phyloP scores from a whole-genome alignment of 1,284 basidiomycete genomes.

The Anthracocystis setariae region DNA sequence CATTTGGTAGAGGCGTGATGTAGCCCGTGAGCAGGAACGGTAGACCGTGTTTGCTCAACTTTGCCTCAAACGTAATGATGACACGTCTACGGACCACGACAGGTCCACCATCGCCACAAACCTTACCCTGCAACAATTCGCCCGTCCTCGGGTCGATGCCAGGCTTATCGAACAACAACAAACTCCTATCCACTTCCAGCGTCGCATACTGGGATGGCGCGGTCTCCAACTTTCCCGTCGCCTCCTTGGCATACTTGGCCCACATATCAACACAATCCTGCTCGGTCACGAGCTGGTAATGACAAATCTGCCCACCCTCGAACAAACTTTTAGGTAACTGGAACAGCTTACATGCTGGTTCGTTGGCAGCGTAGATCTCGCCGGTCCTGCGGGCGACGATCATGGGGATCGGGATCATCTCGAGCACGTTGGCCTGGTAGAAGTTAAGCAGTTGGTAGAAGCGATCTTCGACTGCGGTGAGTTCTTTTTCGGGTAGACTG shows the following conservation, averaged over 20 bases:
- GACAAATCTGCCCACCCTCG: slow-evolving; percentile 42
- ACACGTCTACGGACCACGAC: slow-evolving; percentile 12
- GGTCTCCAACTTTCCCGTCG: slow-evolving; percentile 6
- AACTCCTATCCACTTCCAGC: slow-evolving; percentile 35
- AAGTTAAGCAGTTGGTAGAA: slow-evolving; percentile 33
- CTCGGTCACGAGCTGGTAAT: slow-evolving; percentile 42
- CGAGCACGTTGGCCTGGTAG: slow-evolving; percentile 45
- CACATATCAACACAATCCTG: slow-evolving; percentile 37
- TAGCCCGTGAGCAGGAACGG: slow-evolving; percentile 31
- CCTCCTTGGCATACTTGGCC: slow-evolving; percentile 30
- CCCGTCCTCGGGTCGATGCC: slow-evolving; percentile 38
- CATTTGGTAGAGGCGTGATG: slow-evolving; percentile 24
- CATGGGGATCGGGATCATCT: slow-evolving; percentile 37
- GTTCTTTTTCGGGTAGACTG: slow-evolving; percentile 33
- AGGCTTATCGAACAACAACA: slow-evolving; percentile 39
- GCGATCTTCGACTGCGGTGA: slow-evolving; percentile 39
- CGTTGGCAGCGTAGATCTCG: slow-evolving; percentile 49
- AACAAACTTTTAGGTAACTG: slow-evolving; percentile 37
- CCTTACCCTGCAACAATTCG: slow-evolving; percentile 25
- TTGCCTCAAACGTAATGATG: slow-evolving; percentile 43
- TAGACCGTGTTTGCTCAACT: slow-evolving; percentile 42
- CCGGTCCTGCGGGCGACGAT: slow-evolving; percentile 37
- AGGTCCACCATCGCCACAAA: slow-evolving; percentile 27
- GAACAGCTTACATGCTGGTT: slow-evolving; percentile 25
- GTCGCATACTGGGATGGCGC: slow-evolving; percentile 17